Evolutionary conservation across 768 basidiomycete genomes (phyloP).

Genomic region (Pisolithus tinctorius): DNA sequence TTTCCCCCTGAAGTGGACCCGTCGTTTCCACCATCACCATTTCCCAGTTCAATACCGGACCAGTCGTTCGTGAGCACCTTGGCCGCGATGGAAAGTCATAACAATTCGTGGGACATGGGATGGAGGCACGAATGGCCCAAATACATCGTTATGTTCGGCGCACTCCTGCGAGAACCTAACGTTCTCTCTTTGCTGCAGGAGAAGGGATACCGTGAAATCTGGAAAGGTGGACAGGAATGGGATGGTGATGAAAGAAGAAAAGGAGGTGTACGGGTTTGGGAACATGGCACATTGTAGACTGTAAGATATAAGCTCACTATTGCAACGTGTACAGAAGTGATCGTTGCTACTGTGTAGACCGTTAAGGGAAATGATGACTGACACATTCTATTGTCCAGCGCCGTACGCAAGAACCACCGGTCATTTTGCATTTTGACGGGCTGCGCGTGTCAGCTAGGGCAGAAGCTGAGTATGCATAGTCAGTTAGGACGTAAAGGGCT

Average conservation of each 20-base stretch:
- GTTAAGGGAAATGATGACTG: background rate
- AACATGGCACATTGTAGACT: slow-evolving; percentile 6
- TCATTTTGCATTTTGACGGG: slow-evolving; percentile 26
- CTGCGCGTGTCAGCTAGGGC: slow-evolving; percentile 39
- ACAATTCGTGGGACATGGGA: slow-evolving; percentile 18
- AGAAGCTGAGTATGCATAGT: slow-evolving; percentile 11
- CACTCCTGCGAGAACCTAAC: slow-evolving; percentile 51
- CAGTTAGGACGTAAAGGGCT: slow-evolving; percentile 18
- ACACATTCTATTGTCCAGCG: slow-evolving; percentile 7
- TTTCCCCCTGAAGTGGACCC: slow-evolving; percentile 63
- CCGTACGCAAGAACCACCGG: background rate
- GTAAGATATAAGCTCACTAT: background rate
- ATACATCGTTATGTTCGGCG: slow-evolving; percentile 78
- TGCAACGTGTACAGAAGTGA: background rate
- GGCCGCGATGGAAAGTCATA: slow-evolving; percentile 22
- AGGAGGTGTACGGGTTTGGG: slow-evolving; percentile 72
- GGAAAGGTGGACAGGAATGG: slow-evolving; percentile 69
- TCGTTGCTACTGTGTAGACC: background rate
- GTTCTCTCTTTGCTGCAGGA: slow-evolving; percentile 40
- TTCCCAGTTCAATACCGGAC: slow-evolving; percentile 47
- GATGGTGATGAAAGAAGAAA: slow-evolving; percentile 53
- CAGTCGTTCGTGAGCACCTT: slow-evolving; percentile 18
- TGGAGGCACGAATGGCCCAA: slow-evolving; percentile 79
- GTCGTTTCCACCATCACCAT: slow-evolving; percentile 57
- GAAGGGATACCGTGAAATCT: slow-evolving; percentile 59